Conservation (phyloP, 2,329 filamentous ascomycete species). For the Penicillium sp. region DNA sequence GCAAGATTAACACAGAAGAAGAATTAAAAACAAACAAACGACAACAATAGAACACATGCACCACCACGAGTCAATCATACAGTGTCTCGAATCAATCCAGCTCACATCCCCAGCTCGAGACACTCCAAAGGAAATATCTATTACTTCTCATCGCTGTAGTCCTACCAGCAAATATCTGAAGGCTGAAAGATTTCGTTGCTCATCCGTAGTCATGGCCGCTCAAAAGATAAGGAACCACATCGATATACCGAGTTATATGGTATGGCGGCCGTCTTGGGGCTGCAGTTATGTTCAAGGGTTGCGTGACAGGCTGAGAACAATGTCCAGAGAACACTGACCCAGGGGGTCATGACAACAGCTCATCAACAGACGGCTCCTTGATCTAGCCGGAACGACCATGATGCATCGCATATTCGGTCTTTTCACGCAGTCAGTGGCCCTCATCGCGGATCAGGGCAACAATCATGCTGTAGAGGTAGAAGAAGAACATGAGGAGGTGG, state of each 20-base stretch:
- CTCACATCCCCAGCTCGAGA: slow-evolving; percentile 14
- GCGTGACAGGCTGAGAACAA: background rate
- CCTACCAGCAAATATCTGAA: slow-evolving; percentile 17
- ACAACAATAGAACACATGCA: slow-evolving; percentile 18
- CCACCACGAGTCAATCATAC: slow-evolving; percentile 13
- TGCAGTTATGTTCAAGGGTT: slow-evolving; percentile 3
- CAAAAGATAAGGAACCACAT: slow-evolving; percentile 2
- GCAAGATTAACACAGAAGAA: slow-evolving; percentile 25
- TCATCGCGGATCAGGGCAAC: slow-evolving; percentile 96
- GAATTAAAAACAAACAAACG: slow-evolving; percentile 26
- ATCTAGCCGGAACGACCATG: slow-evolving; percentile 31
- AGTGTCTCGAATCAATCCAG: slow-evolving; percentile 11
- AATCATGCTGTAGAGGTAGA: slow-evolving; percentile 99
- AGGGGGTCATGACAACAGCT: slow-evolving; percentile 1
- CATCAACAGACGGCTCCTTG: slow-evolving; percentile 8
- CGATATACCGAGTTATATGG: slow-evolving; percentile 14
- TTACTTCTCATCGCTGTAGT: slow-evolving; percentile 15
- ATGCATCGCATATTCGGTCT: slow-evolving; percentile 43
- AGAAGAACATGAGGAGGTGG: slow-evolving; percentile 99
- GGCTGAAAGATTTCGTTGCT: slow-evolving; percentile 17
- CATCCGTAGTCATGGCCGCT: slow-evolving; percentile 11
- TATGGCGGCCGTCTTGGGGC: slow-evolving; percentile 1
- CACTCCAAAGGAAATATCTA: slow-evolving; percentile 14
- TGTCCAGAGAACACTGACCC: background rate
- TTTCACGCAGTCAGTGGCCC: slow-evolving; percentile 64